phyloP scores from a whole-genome alignment of 495 filamentous ascomycete genomes.

The Amniculicola lignicola region DNA sequence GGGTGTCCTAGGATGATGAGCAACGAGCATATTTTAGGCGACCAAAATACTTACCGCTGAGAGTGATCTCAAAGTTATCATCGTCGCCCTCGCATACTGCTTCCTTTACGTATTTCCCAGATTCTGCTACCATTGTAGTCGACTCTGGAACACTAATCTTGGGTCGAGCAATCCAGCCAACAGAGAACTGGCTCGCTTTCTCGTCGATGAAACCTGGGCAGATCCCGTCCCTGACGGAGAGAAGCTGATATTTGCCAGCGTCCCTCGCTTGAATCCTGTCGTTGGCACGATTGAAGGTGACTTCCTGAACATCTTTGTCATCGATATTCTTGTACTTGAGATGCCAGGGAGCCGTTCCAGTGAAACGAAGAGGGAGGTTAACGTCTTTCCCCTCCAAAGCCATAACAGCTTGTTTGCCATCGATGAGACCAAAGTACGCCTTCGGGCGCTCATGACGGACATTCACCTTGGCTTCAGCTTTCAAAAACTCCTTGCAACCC shows the following conservation, averaged over 20 bases:
- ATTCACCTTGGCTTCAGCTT: slow-evolving; percentile 74
- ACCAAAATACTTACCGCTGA: slow-evolving; percentile 67
- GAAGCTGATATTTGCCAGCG: slow-evolving; percentile 73
- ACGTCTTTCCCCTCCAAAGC: slow-evolving; percentile 73
- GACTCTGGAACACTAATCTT: slow-evolving; percentile 64
- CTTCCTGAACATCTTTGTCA: slow-evolving; percentile 21
- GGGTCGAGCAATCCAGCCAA: slow-evolving; percentile 81
- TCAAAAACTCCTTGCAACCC: slow-evolving; percentile 77
- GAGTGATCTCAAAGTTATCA: slow-evolving; percentile 74
- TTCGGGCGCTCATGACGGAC: slow-evolving; percentile 84
- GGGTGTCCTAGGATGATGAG: slow-evolving; percentile 54
- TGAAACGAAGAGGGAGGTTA: slow-evolving; percentile 75
- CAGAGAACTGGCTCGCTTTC: slow-evolving; percentile 66
- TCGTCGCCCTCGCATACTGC: slow-evolving; percentile 92
- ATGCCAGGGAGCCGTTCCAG: slow-evolving; percentile 77
- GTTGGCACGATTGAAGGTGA: slow-evolving; percentile 59
- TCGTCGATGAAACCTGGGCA: slow-evolving; percentile 79
- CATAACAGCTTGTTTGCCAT: slow-evolving; percentile 66
- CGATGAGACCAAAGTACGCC: slow-evolving; percentile 76
- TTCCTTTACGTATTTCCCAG: slow-evolving; percentile 59
- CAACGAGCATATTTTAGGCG: no score
- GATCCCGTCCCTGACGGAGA: slow-evolving; percentile 67
- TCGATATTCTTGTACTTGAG: slow-evolving; percentile 55
- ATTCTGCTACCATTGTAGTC: slow-evolving; percentile 47
- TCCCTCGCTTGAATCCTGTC: slow-evolving; percentile 62